phyloP scores from a whole-genome alignment of 1,284 basidiomycete genomes.

The Pseudozyma sp. region DNA sequence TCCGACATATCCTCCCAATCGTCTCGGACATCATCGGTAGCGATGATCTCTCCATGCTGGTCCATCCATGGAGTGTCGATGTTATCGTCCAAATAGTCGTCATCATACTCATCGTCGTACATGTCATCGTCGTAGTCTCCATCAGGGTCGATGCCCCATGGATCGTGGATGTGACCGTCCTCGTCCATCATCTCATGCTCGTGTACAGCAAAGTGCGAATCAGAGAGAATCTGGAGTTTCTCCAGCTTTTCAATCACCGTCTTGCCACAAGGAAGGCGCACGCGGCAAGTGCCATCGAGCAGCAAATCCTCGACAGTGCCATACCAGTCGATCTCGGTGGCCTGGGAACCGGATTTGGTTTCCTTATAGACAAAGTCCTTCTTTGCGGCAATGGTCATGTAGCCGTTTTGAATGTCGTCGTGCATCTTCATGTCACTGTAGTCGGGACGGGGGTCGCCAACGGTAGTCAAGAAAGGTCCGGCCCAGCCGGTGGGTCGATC shows the following conservation, averaged over 20 bases:
- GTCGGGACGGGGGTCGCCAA: constrained; percentile 46
- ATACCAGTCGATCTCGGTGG: constrained; percentile 69
- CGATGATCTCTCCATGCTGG: constrained; percentile 48
- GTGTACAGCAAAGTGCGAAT: constrained; percentile 49
- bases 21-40: constrained; percentile 44
- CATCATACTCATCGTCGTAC: constrained; percentile 33
- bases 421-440: constrained; percentile 34
- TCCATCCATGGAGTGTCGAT: constrained; percentile 48
- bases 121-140: constrained; percentile 23
- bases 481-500: constrained; percentile 76
- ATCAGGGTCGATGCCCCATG: constrained; percentile 22
- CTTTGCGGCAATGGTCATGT: constrained; percentile 18
- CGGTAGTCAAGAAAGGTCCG: constrained; percentile 41
- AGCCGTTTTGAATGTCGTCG: constrained; percentile 31
- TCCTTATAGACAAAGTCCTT: not conserved
- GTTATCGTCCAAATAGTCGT: not conserved
- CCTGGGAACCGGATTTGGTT: constrained; percentile 29
- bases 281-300: constrained; percentile 68
- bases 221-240: constrained; percentile 48
- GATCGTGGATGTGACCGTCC: constrained; percentile 14
- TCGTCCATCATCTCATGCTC: constrained; percentile 31
- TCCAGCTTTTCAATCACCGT: constrained; percentile 54
- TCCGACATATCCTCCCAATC: constrained; percentile 62
- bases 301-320: constrained; percentile 70
- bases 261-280: constrained; percentile 67